phyloP scores from a whole-genome alignment of 2,329 filamentous ascomycete genomes.

The Beauveria asiatica region DNA sequence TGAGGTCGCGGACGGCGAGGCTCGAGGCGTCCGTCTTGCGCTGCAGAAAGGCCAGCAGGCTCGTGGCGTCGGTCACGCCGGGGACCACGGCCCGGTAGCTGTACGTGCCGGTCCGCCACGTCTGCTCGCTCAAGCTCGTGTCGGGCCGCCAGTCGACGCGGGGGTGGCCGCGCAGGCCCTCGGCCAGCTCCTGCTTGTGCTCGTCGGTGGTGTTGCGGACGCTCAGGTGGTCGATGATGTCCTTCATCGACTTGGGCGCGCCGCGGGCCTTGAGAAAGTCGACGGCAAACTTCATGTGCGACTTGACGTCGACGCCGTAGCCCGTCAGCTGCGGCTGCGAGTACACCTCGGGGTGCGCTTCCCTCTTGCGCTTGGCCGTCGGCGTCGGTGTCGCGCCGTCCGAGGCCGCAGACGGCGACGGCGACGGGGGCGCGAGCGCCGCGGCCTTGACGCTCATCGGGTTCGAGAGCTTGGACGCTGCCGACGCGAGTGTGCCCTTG shows the following conservation, averaged over 20 bases:
- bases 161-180: slow-evolving; percentile 58
- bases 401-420: slow-evolving; percentile 49
- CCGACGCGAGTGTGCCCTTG: slow-evolving; percentile 52
- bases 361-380: slow-evolving; percentile 53
- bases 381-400: slow-evolving; percentile 59
- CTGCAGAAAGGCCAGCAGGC: slow-evolving; percentile 75
- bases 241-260: slow-evolving; percentile 59
- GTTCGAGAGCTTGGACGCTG: slow-evolving; percentile 54
- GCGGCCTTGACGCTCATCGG: slow-evolving; percentile 36
- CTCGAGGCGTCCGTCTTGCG: slow-evolving; percentile 72
- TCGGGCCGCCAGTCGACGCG: slow-evolving; percentile 50
- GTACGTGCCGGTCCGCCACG: slow-evolving; percentile 65
- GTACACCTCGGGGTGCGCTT: slow-evolving; percentile 49
- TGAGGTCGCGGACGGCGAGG: slow-evolving; percentile 79
- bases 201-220: slow-evolving; percentile 54
- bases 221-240: slow-evolving; percentile 74
- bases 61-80: slow-evolving; percentile 67
- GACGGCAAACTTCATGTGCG: slow-evolving; percentile 80
- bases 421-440: slow-evolving; percentile 50
- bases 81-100: slow-evolving; percentile 73
- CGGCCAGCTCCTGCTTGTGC: slow-evolving; percentile 55
- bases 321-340: slow-evolving; percentile 71
- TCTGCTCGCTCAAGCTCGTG: slow-evolving; percentile 53
- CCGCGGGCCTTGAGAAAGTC: slow-evolving; percentile 69
- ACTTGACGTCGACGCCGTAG: slow-evolving; percentile 73